phyloP scores from a whole-genome alignment of 345 rosid genomes.

The Gossypium mustelinum region DNA sequence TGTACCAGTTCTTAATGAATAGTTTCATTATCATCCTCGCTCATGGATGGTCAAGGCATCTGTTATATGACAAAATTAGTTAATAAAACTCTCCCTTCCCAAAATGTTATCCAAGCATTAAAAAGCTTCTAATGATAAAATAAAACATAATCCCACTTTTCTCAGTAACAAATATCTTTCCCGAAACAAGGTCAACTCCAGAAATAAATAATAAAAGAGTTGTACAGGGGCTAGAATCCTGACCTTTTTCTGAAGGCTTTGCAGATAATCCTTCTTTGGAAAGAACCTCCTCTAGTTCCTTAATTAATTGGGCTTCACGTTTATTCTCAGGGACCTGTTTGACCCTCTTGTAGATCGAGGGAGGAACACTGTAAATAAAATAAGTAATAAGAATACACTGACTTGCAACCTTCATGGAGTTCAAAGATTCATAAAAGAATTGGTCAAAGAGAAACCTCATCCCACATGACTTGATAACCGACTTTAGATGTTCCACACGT shows the following conservation, averaged over 20 bases:
- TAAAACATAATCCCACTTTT: neutral
- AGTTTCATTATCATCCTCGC: neutral
- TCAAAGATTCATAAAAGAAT: slow-evolving; percentile 4
- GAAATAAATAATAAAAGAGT: neutral
- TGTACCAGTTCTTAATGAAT: neutral
- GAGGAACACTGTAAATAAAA: slow-evolving; percentile 61
- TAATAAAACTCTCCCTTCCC: neutral
- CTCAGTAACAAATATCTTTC: neutral
- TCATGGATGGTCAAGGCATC: neutral
- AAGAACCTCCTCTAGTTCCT: slow-evolving; percentile 81
- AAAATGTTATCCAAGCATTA: neutral
- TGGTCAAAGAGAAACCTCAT: slow-evolving; percentile 53
- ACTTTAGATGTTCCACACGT: slow-evolving; percentile 74
- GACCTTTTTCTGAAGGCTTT: slow-evolving; percentile 82
- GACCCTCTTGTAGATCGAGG: slow-evolving; percentile 71
- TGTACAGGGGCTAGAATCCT: slow-evolving; percentile 14
- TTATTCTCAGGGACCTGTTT: slow-evolving; percentile 80
- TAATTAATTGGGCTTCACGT: slow-evolving; percentile 67
- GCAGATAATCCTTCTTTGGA: slow-evolving; percentile 83
- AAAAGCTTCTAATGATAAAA: neutral
- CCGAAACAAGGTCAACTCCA: neutral
- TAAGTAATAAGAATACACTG: neutral
- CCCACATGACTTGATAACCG: slow-evolving; percentile 78
- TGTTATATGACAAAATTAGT: neutral
- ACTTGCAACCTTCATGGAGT: slow-evolving; percentile 14